Evolutionary conservation across 768 basidiomycete genomes (phyloP), one percentile per base, ranked within the genome.

Genomic region (Leucocoprinus birnbaumii): DNA sequence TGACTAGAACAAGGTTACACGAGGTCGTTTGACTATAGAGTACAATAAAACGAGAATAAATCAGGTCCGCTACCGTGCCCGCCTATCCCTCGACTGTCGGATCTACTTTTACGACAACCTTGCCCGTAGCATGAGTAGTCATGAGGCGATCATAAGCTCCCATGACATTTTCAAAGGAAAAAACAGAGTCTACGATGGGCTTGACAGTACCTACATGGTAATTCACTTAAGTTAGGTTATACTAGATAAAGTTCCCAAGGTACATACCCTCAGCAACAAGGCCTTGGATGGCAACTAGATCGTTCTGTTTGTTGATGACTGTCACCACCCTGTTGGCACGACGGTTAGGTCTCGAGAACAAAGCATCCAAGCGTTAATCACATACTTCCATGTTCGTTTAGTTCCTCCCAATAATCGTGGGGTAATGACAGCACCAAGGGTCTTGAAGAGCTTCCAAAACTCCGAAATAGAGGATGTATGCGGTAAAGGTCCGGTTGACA

Each of bases 91-190:
- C 60, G 38, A 38, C 48, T 13, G 62, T n/a, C n/a, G n/a, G 57
- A 52, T 67, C 67, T 9, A 85, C 67, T 57, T 75, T 80, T 21
- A 90, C 76, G 2, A 89, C 74, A 2, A 91, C 76, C 64, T 89
- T 89, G 0, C 89, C 89, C 3, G 73, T 79, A 1, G 85, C 82
- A 18, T 79, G 72, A 3, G 72, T 66, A 1, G 79, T 76, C 76
- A 84, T 71, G 7, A 86, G 63, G 48, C 76, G 72, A 11, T 85
- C 83, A 62, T 86, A 91, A 0, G 87, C 89, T 54, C 79, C 68
- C 50, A 79, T 64, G 2, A 67, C 80, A 4, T 87, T 81, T 31
- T 80, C 74, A 48, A 88, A 87, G 2, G 64, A 67, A 54, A 73
- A 78, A 0, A 82, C 78, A 0, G 83, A 85, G 63, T 90, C 87